These are phyloP conservation scores for Notholithocarpus densiflorus DNA, from an alignment of 306 rosid genomes.

Conservation along the genomic window DNA sequence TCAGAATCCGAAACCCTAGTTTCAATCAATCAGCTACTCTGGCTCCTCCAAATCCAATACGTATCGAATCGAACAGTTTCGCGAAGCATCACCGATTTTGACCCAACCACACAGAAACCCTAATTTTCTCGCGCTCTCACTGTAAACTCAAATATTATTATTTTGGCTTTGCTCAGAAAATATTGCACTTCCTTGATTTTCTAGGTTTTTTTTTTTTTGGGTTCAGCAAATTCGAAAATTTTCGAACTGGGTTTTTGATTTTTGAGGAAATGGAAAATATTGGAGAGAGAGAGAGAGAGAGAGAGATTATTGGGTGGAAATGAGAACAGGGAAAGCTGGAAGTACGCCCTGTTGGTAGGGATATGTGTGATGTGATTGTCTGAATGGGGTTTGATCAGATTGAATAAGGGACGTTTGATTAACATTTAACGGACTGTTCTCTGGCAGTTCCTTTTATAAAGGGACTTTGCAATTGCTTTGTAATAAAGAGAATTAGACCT, in stretches of 20 bases:
- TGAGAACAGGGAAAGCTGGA: neutral
- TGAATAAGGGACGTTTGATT: slow-evolving; percentile 22
- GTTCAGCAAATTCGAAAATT: neutral
- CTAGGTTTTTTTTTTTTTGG: neutral
- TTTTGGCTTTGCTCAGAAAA: too few species aligned
- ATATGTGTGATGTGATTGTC: neutral
- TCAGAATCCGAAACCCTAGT: slow-evolving; percentile 50
- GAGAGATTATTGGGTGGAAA: neutral
- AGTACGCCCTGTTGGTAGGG: neutral
- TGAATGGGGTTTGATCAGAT: neutral
- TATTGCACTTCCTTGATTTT: too few species aligned
- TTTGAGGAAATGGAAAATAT: neutral
- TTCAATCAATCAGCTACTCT: slow-evolving; percentile 17
- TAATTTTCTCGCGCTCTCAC: slow-evolving; percentile 8
- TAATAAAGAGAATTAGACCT: too few species aligned
- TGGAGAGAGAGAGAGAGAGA: neutral
- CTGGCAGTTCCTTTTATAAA: neutral
- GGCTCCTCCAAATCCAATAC: neutral
- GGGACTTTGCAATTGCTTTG: too few species aligned
- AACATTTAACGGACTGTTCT: neutral
- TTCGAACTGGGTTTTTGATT: neutral
- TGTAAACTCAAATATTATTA: too few species aligned
- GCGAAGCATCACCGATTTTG: slow-evolving; percentile 18
- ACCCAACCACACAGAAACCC: slow-evolving; percentile 17
- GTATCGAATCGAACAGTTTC: neutral